Evolutionary conservation across 768 basidiomycete genomes (phyloP).

Genomic region (Cubamyces lactineus): DNA sequence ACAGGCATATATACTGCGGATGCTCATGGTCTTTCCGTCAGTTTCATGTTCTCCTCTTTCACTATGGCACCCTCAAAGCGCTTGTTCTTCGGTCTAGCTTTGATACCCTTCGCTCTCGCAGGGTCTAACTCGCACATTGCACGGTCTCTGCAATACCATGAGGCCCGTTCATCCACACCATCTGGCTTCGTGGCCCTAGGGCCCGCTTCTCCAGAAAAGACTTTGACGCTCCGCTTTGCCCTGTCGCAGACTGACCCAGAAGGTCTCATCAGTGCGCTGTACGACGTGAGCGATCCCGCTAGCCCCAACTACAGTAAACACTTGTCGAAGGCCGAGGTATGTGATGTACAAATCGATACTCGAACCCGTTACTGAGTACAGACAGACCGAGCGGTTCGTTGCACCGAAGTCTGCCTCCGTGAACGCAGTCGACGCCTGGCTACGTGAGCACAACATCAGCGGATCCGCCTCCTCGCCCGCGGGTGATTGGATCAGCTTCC

Average conservation of each 20-base stretch:
- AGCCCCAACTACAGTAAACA: slow-evolving; percentile 37
- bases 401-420: slow-evolving; percentile 26
- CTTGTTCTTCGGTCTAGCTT: background rate
- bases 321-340: slow-evolving; percentile 39
- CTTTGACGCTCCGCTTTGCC: slow-evolving; percentile 38
- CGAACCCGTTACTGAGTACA: background rate
- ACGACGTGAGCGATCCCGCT: slow-evolving; percentile 36
- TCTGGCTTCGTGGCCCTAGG: slow-evolving; percentile 34
- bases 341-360: background rate
- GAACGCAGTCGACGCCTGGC: slow-evolving; percentile 29
- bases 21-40: background rate
- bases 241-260: slow-evolving; percentile 36
- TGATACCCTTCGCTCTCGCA: background rate
- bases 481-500: slow-evolving; percentile 32
- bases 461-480: slow-evolving; percentile 25
- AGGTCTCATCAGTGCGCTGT: slow-evolving; percentile 37
- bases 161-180: slow-evolving; percentile 21
- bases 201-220: slow-evolving; percentile 31
- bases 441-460: slow-evolving; percentile 27
- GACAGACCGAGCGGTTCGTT: slow-evolving; percentile 25
- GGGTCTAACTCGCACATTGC: background rate
- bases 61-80: background rate
- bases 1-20: too few species aligned
- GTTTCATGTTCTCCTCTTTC: background rate
- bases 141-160: background rate